Percentiles rank a stretch among this genome's conserved stretches.
phyloP scores from a whole-genome alignment of 208 protist genomes.

The Crithidia expoeki region DNA sequence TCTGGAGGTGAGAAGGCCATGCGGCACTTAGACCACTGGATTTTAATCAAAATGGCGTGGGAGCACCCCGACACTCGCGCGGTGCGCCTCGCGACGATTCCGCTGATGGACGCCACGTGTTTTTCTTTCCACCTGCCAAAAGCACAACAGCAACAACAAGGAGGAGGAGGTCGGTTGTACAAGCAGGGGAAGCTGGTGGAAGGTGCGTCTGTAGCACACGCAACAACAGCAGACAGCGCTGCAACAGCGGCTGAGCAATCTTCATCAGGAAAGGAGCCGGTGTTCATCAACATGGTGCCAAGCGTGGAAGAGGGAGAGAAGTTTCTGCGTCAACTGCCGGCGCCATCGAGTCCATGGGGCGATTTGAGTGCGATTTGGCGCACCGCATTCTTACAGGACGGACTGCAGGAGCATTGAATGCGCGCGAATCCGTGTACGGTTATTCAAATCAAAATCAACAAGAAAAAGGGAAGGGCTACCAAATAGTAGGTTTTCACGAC shows the following conservation, averaged over 20 bases:
- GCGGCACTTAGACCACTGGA: conserved; percentile 81
- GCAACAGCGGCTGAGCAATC: background rate
- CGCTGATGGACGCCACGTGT: conserved; percentile 49
- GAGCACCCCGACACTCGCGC: conserved; percentile 63
- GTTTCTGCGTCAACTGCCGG: conserved; percentile 70
- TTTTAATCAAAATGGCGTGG: conserved; percentile 81
- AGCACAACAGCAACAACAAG: background rate
- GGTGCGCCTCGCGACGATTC: conserved; percentile 53
- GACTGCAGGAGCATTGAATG: conserved; percentile 16
- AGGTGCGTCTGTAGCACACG: background rate
- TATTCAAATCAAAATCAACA: conserved; percentile 13
- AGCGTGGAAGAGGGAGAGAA: conserved; percentile 62
- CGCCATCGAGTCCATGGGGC: conserved; percentile 47
- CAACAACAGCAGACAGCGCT: background rate
- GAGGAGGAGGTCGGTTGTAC: conserved; percentile 3
- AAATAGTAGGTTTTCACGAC: no score
- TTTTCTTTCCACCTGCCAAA: conserved; percentile 70
- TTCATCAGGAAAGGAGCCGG: conserved; percentile 28
- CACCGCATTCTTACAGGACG: conserved; percentile 43
- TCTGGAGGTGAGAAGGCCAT: conserved; percentile 69
- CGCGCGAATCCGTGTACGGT: no score
- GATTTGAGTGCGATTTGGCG: conserved; percentile 69
- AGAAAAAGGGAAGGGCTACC: background rate
- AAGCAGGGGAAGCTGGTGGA: conserved; percentile 24
- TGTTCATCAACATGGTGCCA: conserved; percentile 77